Conservation (phyloP, 2,329 filamentous ascomycete genomes). For the Hymenotorrendiella dingleyae region DNA sequence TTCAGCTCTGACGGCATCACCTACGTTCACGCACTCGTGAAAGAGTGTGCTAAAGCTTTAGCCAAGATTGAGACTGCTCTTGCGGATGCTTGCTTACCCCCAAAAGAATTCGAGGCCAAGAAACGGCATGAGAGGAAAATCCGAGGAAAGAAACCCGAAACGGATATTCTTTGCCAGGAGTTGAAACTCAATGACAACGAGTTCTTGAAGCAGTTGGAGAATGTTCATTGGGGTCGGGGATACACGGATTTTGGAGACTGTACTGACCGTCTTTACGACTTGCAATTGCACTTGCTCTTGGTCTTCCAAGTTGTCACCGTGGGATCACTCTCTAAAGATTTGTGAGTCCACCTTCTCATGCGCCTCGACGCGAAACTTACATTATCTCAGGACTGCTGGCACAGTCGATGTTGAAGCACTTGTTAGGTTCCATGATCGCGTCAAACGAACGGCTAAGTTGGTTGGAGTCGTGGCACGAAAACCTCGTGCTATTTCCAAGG, state of each 20-base stretch:
- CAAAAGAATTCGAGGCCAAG: conserved; percentile 13
- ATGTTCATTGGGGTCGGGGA: conserved; percentile 10
- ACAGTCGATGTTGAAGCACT: conserved; percentile 20
- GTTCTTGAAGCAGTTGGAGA: conserved; percentile 18
- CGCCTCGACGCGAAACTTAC: background rate
- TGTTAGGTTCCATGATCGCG: conserved; percentile 19
- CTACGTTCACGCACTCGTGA: conserved; percentile 18
- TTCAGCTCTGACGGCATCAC: conserved; percentile 19
- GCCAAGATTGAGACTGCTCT: conserved; percentile 11
- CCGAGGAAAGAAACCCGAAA: background rate
- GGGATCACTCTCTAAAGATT: conserved; percentile 14
- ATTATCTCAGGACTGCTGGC: conserved; percentile 12
- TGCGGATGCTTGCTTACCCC: conserved; percentile 9
- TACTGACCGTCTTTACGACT: conserved; percentile 14
- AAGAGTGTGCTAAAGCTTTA: conserved; percentile 17
- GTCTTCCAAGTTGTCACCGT: conserved; percentile 22
- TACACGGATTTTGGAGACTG: background rate
- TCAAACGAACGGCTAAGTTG: conserved; percentile 17
- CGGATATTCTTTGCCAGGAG: background rate
- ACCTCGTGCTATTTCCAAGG: background rate
- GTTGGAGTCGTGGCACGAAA: conserved; percentile 12
- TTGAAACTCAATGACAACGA: conserved; percentile 15
- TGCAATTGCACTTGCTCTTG: conserved; percentile 23
- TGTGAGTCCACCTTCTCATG: conserved; percentile 12
- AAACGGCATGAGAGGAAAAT: conserved; percentile 11